Base-by-base conservation (phyloP, 495 filamentous ascomycete genomes). In the Talaromyces liani region DNA sequence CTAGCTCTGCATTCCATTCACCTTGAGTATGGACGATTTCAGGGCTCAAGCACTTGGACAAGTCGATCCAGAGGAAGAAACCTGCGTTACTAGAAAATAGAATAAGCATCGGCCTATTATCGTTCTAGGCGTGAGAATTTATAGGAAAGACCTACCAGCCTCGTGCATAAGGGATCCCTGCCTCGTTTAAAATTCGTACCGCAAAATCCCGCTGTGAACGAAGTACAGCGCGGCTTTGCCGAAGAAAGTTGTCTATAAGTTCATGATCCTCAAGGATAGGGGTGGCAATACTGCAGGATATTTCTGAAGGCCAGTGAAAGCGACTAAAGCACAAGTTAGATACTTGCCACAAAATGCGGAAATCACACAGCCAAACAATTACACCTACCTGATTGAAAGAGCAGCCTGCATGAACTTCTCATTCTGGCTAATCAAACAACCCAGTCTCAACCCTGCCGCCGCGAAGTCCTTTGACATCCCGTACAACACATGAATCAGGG, bases 401-500 rank as follows among this genome's bases (percentile, higher is more conserved):
- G 69, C 73, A 9, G 71, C 70, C 36, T 67, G 63, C 16, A 67
- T 69, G 33, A 77, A 70, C 16, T 66, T 64, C 34, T 66, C 14
- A 18, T 74, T 76, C 57, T 78, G 77, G 1, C 83, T 82, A 56
- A 83, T 75, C 6, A 88, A 67, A 54, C 71, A 77, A 0, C 84
- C 85, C 0, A 88, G 63, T 4, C 85, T 76, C 20, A 88, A 70
- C 0, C 87, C 86, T 51, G 77, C 79, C 0, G 80, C 77, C 0
- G 77, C 81, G 63, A 87, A 86, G 65, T 89, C 86, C 68, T 64
- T 45, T 31, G 39, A 63, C 61, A 56, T 77, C 0, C 86, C 86
- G 68, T 83, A 89, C 0, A 88, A 70, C 2, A 84, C 78, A 71
- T 90, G 87, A 0, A 90, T 71, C 4, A 76, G 70, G 0, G 65